A percentile compares a stretch with the other conserved stretches of the same genome.
Conservation (phyloP, 257 asterid species). For the Solanum sitiens region DNA sequence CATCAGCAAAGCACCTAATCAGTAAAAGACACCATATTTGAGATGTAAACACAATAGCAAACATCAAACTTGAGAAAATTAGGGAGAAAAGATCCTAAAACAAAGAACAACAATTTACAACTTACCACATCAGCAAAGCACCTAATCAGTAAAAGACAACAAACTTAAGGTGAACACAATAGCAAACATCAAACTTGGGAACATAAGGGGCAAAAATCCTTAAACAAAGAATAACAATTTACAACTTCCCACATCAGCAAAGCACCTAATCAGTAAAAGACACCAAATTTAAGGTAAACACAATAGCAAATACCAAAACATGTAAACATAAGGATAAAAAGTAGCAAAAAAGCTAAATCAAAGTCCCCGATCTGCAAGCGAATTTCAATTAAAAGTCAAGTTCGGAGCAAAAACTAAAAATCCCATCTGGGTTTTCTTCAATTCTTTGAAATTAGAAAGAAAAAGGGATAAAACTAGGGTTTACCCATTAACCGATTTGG, state of each 20-base stretch:
- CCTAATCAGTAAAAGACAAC: neutral
- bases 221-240: neutral
- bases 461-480: neutral
- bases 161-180: neutral
- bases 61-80: neutral
- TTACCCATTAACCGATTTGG: constrained; percentile 78
- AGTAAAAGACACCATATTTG: neutral
- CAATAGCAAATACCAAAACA: neutral
- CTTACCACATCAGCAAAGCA: neutral
- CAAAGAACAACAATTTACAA: neutral
- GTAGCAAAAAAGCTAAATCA: neutral
- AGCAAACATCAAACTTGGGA: neutral
- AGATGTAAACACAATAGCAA: neutral
- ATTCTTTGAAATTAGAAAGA: neutral
- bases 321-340: neutral
- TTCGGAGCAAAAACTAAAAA: neutral
- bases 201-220: neutral
- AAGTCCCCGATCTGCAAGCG: neutral
- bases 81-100: neutral
- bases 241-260: neutral
- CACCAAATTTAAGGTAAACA: neutral
- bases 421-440: neutral
- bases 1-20: neutral
- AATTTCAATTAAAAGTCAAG: neutral
- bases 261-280: neutral